Percentiles rank a stretch among this genome's conserved stretches.
These are phyloP conservation scores for Magnusiomyces ingens DNA, from an alignment of 1,139 yeast genomes.

Conservation along the genomic window DNA sequence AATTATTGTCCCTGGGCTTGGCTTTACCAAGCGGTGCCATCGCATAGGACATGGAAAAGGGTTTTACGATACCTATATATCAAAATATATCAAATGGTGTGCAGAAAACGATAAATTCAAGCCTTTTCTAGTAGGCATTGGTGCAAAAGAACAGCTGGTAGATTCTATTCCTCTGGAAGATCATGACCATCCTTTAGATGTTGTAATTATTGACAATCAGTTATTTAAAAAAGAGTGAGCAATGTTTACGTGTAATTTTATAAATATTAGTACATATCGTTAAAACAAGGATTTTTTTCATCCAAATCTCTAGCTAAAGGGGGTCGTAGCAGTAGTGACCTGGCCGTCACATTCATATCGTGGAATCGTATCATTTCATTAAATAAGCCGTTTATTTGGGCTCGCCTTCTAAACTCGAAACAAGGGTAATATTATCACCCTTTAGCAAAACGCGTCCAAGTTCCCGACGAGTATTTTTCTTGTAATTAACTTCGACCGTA, in stretches of 20 bases:
- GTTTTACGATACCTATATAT: constrained; percentile 74
- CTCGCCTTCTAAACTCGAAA: constrained; percentile 46
- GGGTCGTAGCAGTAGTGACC: too few species aligned
- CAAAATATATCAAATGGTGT: constrained; percentile 40
- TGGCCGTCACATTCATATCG: too few species aligned
- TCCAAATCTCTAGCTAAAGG: too few species aligned
- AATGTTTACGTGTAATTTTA: neutral
- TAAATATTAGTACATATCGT: too few species aligned
- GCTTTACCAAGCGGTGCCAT: constrained; percentile 49
- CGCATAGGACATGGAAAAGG: constrained; percentile 94
- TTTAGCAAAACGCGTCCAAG: constrained; percentile 62
- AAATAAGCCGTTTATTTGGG: neutral
- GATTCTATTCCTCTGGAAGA: constrained; percentile 53
- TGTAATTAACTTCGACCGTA: constrained; percentile 57
- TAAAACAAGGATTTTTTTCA: too few species aligned
- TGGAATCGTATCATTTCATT: too few species aligned
- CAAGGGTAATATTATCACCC: constrained; percentile 89
- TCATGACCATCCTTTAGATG: constrained; percentile 66
- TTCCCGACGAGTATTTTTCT: constrained; percentile 40
- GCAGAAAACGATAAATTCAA: constrained; percentile 13
- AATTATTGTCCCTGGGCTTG: constrained; percentile 80
- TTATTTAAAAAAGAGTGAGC: constrained; percentile 6
- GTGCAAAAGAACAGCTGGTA: constrained; percentile 63
- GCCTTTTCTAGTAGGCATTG: constrained; percentile 52
- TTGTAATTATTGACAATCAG: constrained; percentile 40